Base-by-base conservation (phyloP, 2,329 filamentous ascomycete species). In the Ploettnerulaceae sp. region DNA sequence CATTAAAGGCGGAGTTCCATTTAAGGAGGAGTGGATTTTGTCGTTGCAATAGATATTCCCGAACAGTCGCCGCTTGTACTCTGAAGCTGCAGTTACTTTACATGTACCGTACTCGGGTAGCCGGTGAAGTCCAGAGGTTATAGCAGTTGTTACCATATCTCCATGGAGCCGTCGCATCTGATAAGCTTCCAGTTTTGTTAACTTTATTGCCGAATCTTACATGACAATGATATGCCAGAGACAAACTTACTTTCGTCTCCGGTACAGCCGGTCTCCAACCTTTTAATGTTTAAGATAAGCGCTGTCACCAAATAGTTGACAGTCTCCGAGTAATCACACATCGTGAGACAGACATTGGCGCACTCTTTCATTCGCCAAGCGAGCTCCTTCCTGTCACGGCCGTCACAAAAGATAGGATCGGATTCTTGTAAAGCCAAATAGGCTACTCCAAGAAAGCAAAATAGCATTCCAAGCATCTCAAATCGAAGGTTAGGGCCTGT, bases 301-400 rank as follows among this genome's bases (percentile, higher is more conserved):
- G 49, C 49, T 4, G 47, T 32, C 6, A 52, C 47, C n/a, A 52
- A 11, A 25, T 44, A 48, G 20, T 50, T 52, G 32, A 52, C 49
- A 20, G 52, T 55, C 8, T 55, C 52, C 22, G 52, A 48, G 21
- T 38, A 46, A 32, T 55, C 52, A 35, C 52, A 55, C 47, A 61
- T 49, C 18, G 51, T 55, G 7, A 62, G 48, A 35, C 57, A 61
- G 21, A 57, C 45, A 37, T 58, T 53, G 3, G 59, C 59, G 47
- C 59, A 62, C 25, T 61, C 58, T 33, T 57, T 58, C 61, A 63
- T 62, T 39, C 60, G 57, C 59, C 55, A 61, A 21, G 55, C 49
- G 5, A 53, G 56, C 33, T 61, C 52, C 48, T 52, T 58, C 38
- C 60, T 53, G 34, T 61, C 55, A 18, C 52, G 45, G 2, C 52